Evolutionary conservation across 116 monocot species (phyloP).

Genomic region (Zostera marina): DNA sequence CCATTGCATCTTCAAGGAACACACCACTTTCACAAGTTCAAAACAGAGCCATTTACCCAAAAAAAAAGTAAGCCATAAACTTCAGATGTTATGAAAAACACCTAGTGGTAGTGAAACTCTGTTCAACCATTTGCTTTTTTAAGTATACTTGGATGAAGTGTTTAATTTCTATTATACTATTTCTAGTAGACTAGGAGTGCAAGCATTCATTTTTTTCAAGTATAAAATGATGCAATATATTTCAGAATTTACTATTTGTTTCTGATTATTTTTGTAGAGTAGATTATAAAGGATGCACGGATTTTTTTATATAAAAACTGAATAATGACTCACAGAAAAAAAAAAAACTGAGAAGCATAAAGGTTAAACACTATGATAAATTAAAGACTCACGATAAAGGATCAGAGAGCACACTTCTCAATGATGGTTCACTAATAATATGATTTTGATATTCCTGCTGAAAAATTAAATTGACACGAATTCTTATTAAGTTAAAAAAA

Average conservation of each 20-base stretch:
- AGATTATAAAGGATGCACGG: too few relatives aligned
- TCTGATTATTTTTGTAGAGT: neutral
- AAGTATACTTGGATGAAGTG: neutral
- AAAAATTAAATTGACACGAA: too few relatives aligned
- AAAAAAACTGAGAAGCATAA: neutral
- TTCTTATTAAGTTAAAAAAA: too few relatives aligned
- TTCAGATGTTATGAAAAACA: neutral
- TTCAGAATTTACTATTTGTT: too few relatives aligned
- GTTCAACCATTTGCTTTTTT: too few relatives aligned
- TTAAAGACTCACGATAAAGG: slow-evolving; percentile 55
- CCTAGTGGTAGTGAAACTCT: too few relatives aligned
- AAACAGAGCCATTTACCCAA: neutral
- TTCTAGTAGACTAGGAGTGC: too few relatives aligned
- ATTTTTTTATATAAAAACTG: neutral
- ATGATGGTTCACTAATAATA: slow-evolving; percentile 34
- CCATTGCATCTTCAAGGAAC: slow-evolving; percentile 91
- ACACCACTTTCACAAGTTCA: slow-evolving; percentile 51
- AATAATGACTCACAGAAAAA: neutral
- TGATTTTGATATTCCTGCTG: slow-evolving; percentile 27
- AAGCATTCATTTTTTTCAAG: too few relatives aligned
- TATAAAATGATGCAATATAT: too few relatives aligned
- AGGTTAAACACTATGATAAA: neutral
- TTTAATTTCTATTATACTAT: neutral
- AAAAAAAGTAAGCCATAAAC: neutral
- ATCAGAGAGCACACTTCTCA: slow-evolving; percentile 76